Percentiles rank a stretch among this genome's conserved stretches.
phyloP scores from a whole-genome alignment of 2,329 filamentous ascomycete genomes.

The Immersiporthe knoxdaviesiana region DNA sequence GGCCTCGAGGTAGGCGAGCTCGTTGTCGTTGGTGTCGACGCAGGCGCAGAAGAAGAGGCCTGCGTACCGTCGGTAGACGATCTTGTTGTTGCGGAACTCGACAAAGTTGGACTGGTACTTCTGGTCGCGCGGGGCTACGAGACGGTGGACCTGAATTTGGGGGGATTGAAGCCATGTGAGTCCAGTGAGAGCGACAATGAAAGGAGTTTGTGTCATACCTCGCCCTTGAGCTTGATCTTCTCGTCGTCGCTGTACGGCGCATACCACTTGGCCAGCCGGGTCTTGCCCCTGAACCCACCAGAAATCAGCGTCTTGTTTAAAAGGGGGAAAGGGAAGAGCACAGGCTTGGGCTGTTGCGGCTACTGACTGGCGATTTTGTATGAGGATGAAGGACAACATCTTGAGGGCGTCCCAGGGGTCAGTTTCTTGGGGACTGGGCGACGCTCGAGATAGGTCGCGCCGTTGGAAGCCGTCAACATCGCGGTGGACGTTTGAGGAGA shows the following conservation, averaged over 20 bases:
- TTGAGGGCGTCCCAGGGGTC: conserved; percentile 15
- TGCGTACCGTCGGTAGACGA: conserved; percentile 96
- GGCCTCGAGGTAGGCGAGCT: conserved; percentile 93
- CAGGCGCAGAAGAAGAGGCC: conserved; percentile 99
- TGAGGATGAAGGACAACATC: conserved; percentile 85
- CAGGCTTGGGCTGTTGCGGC: conserved; percentile 25
- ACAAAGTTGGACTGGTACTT: conserved; percentile 99
- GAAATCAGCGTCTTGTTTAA: conserved; percentile 13
- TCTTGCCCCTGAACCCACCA: conserved; percentile 76
- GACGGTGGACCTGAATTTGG: conserved; percentile 88
- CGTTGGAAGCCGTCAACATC: background rate
- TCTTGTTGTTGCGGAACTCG: conserved; percentile 92
- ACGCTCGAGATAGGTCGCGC: conserved; percentile 21
- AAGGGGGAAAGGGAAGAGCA: background rate
- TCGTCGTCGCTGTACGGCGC: conserved; percentile 97
- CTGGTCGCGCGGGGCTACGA: conserved; percentile 95
- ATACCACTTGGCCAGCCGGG: conserved; percentile 98
- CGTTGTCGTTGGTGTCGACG: conserved; percentile 98
- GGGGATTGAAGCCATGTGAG: background rate
- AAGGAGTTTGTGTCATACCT: no score
- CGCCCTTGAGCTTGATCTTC: conserved; percentile 98
- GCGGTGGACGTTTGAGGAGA: conserved; percentile 23
- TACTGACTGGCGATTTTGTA: conserved; percentile 82
- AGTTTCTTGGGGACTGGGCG: background rate
- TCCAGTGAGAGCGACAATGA: background rate